phyloP scores from a whole-genome alignment of 2,329 filamentous ascomycete species.

The Cytospora schulzeri region DNA sequence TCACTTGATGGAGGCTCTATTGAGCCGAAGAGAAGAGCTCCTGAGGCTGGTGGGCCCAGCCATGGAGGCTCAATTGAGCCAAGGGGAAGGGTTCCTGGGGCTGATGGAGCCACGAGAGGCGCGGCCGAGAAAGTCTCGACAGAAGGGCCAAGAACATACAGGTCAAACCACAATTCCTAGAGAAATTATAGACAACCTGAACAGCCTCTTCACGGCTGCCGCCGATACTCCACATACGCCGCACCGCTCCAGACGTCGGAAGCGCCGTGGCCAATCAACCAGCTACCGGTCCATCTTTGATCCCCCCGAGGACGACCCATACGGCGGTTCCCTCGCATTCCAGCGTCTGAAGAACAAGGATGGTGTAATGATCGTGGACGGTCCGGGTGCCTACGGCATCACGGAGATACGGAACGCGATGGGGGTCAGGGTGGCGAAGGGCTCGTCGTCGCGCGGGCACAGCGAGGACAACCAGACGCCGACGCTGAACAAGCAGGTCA shows the following conservation, averaged over 20 bases:
- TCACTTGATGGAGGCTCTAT: constrained; percentile 2
- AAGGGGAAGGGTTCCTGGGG: no score
- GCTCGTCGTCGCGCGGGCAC: neutral
- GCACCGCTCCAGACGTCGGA: neutral
- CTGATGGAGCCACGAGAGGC: neutral
- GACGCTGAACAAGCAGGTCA: constrained; percentile 1
- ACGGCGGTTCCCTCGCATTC: neutral
- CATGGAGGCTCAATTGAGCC: neutral
- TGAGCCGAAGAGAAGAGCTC: no score
- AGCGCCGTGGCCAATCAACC: neutral
- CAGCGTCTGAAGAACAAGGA: neutral
- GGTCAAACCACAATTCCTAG: neutral
- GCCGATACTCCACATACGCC: neutral
- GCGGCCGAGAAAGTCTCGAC: neutral
- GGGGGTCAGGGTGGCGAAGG: neutral
- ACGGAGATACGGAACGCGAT: neutral
- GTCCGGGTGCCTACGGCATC: constrained; percentile 5
- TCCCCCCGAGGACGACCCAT: neutral
- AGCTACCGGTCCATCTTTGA: neutral
- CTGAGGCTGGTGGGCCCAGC: neutral
- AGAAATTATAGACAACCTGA: neutral
- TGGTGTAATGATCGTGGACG: neutral
- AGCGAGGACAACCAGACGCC: neutral
- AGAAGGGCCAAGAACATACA: neutral
- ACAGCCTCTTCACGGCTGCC: neutral